These are phyloP conservation scores for Paspalum vaginatum DNA, from an alignment of 176 grass and related monocot genomes.

Conservation along the genomic window DNA sequence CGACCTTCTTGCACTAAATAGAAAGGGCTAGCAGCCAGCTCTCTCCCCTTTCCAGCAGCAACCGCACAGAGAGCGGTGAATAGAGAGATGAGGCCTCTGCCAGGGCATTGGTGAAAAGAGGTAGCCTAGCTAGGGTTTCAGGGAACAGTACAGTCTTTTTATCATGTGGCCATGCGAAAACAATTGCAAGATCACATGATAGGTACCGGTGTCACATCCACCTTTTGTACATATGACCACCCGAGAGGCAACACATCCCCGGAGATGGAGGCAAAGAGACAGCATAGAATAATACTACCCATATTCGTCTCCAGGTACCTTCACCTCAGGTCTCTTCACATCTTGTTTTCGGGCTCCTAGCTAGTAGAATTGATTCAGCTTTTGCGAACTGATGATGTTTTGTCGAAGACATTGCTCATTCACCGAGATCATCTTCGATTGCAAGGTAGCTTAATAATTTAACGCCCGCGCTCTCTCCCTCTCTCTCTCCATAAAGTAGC, in stretches of 20 bases:
- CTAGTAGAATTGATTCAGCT: conserved; percentile 1
- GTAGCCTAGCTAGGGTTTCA: conserved; percentile 33
- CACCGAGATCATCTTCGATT: background rate
- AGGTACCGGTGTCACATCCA: conserved; percentile 56
- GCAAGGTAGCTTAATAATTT: background rate
- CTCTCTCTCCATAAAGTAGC: no score
- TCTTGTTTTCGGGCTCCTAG: conserved; percentile 20
- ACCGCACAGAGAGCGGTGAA: conserved; percentile 32
- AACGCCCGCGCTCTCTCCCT: no score
- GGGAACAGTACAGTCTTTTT: conserved; percentile 45
- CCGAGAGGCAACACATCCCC: conserved; percentile 59
- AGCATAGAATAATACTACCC: conserved; percentile 58
- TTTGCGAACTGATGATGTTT: background rate
- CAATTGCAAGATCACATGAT: conserved; percentile 54
- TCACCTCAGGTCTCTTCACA: conserved; percentile 21
- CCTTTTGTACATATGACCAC: conserved; percentile 52
- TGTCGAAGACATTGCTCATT: background rate
- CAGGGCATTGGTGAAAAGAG: conserved; percentile 33
- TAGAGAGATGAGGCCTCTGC: conserved; percentile 35
- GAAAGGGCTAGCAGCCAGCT: background rate
- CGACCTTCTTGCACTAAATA: background rate
- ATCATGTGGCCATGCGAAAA: conserved; percentile 47
- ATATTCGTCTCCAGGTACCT: conserved; percentile 43
- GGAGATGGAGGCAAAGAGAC: conserved; percentile 76
- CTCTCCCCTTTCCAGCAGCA: conserved; percentile 23